Evolutionary conservation across 371 early-diverging fungal species (phyloP), one percentile per base, ranked within the genome.

Genomic region (Syncephalis fuscata): DNA sequence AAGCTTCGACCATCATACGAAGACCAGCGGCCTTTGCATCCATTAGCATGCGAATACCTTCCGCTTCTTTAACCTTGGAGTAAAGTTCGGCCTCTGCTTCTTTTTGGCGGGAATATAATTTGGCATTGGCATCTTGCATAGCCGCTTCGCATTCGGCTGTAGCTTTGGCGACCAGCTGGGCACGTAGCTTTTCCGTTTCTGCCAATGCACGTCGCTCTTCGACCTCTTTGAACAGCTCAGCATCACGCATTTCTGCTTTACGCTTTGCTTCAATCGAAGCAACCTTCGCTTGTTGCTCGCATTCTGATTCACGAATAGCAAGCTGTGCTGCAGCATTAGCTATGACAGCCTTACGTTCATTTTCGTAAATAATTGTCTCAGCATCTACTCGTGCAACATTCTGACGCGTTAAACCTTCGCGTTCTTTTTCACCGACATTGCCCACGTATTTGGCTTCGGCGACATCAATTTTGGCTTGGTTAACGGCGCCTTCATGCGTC

Each of bases 381-480:
- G 60, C 56, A 36, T 72, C 68, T 41, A 70, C 59, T 24, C 59
- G 45, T 19, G 58, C 17, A 19, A 37, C 47, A 27, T 65, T 57
- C 23, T 47, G 37, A 20, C 47, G 53, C 42, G 64, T 63, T 46
- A 62, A 46, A 26, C 65, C 69, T 32, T 57, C 55, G 4, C 63
- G 53, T 53, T 68, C 65, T 46, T 67, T 61, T 16, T 59, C 67
- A 44, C 71, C 70, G 23, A 71, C 64, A 48, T 63, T 59, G 50
- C 73, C 73, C 36, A 43, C 39, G 46, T 51, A 56, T 25, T 55
- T 50, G 0, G 73, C 73, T 39, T 62, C 62, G 17, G 72, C 68
- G 10, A 71, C 68, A 51, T 70, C 71, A 22, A 72, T 57, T 50
- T 70, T 70, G 46, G 73, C 73, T 55, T 71, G 73, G 52, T 70